Evolutionary conservation across 345 rosid genomes (phyloP).

Genomic region (Stellera chamaejasme): DNA sequence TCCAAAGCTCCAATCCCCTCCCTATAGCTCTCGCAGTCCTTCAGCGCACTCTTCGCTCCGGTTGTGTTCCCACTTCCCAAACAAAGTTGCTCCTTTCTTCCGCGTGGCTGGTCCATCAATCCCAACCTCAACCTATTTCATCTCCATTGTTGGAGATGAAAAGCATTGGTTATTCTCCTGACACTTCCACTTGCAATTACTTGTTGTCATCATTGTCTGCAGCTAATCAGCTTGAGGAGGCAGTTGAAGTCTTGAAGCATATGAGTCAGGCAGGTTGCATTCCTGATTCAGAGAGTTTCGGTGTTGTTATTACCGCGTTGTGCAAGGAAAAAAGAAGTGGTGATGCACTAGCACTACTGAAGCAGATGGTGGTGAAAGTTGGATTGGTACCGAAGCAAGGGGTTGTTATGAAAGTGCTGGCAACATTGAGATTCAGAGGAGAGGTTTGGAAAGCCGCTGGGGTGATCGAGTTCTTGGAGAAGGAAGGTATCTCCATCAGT

Average conservation of each 20-base stretch:
- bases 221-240: slow-evolving; percentile 62
- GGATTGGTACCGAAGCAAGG: slow-evolving; percentile 61
- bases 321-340: slow-evolving; percentile 46
- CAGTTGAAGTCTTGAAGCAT: slow-evolving; percentile 47
- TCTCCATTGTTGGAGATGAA: slow-evolving; percentile 49
- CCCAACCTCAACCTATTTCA: slow-evolving; percentile 27
- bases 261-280: slow-evolving; percentile 52
- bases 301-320: slow-evolving; percentile 38
- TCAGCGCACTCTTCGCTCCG: slow-evolving; percentile 70
- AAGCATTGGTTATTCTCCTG: slow-evolving; percentile 60
- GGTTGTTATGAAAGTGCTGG: slow-evolving; percentile 43
- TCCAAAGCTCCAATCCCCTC: slow-evolving; percentile 52
- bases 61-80: slow-evolving; percentile 55
- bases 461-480: slow-evolving; percentile 65
- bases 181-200: slow-evolving; percentile 59
- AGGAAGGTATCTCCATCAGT: slow-evolving; percentile 40
- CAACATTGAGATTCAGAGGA: slow-evolving; percentile 51
- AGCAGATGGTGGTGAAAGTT: slow-evolving; percentile 62
- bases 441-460: slow-evolving; percentile 62
- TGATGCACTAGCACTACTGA: slow-evolving; percentile 42
- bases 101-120: slow-evolving; percentile 45
- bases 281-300: slow-evolving; percentile 71
- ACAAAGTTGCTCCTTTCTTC: slow-evolving; percentile 45
- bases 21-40: slow-evolving; percentile 62
- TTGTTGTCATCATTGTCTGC: slow-evolving; percentile 56